Conservation (phyloP, 179 eudicot genomes). For the Camellia oleifera region DNA sequence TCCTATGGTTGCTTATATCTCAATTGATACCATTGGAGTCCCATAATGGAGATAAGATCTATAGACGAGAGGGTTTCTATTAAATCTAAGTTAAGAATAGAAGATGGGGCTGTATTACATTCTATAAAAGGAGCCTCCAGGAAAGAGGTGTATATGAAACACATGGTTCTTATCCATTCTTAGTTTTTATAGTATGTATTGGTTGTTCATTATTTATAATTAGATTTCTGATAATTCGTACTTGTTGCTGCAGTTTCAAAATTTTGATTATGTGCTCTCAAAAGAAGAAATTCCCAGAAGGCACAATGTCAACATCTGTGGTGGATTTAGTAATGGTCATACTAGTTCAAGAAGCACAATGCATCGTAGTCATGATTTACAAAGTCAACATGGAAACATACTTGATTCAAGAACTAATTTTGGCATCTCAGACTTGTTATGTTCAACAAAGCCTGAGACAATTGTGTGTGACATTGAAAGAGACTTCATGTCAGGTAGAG, state of each 20-base stretch:
- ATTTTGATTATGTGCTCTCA: slow-evolving; percentile 25
- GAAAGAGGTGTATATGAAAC: slow-evolving; percentile 29
- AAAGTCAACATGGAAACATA: slow-evolving; percentile 22
- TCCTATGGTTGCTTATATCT: slow-evolving; percentile 26
- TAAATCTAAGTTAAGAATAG: slow-evolving; percentile 37
- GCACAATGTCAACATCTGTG: slow-evolving; percentile 20
- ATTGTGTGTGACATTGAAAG: slow-evolving; percentile 21
- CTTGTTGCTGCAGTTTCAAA: slow-evolving; percentile 37
- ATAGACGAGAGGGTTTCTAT: slow-evolving; percentile 40
- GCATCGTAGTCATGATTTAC: neutral
- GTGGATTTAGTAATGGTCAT: neutral
- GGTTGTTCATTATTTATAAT: neutral
- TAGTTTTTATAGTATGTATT: neutral
- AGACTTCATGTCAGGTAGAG: slow-evolving; percentile 17
- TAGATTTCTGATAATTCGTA: neutral
- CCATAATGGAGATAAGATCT: slow-evolving; percentile 12
- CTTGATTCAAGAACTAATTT: slow-evolving; percentile 15
- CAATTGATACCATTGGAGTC: slow-evolving; percentile 28
- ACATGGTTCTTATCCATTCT: slow-evolving; percentile 29
- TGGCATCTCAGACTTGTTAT: slow-evolving; percentile 18
- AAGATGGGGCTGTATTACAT: slow-evolving; percentile 23
- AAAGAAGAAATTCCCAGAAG: slow-evolving; percentile 30
- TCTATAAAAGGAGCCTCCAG: neutral
- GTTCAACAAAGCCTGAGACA: slow-evolving; percentile 12
- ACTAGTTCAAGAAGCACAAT: no score